A percentile compares a stretch with the other conserved stretches of the same genome.
Conservation (phyloP, 192 early-diverging fungal species). For the Chytriomyces confervae region DNA sequence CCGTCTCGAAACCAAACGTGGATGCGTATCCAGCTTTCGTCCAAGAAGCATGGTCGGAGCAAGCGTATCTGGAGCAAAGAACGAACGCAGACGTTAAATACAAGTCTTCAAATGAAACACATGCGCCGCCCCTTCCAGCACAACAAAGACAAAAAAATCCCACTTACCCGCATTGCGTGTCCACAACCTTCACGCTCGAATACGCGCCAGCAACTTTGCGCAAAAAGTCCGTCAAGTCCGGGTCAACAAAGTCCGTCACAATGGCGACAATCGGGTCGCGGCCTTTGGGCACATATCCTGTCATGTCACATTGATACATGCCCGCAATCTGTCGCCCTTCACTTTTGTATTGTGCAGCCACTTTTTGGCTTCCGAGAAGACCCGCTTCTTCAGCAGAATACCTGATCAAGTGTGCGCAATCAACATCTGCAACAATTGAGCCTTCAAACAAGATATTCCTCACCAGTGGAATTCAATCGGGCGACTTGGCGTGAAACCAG, state of each 20-base stretch:
- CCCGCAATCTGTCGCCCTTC: slow-evolving; percentile 68
- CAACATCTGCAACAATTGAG: too few relatives aligned
- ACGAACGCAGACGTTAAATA: neutral
- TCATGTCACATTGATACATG: slow-evolving; percentile 94
- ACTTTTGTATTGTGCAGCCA: slow-evolving; percentile 72
- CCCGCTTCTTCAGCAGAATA: slow-evolving; percentile 64
- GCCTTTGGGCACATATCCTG: slow-evolving; percentile 73
- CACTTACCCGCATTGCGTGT: neutral
- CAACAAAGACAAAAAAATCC: slow-evolving; percentile 43
- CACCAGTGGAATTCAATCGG: slow-evolving; percentile 96
- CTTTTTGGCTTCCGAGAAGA: slow-evolving; percentile 85
- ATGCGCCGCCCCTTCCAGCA: too few relatives aligned
- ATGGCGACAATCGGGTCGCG: slow-evolving; percentile 67
- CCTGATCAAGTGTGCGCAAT: too few relatives aligned
- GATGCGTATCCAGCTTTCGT: slow-evolving; percentile 81
- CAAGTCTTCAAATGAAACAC: too few relatives aligned
- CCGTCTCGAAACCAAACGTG: slow-evolving; percentile 71
- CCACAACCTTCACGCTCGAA: neutral
- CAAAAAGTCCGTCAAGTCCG: slow-evolving; percentile 51
- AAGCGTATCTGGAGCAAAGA: slow-evolving; percentile 41
- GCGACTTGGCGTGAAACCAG: slow-evolving; percentile 70
- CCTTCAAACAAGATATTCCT: too few relatives aligned
- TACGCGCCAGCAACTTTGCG: neutral
- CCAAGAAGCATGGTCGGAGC: slow-evolving; percentile 93
- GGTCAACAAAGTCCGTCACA: slow-evolving; percentile 80